Base-by-base conservation (phyloP, 1,284 basidiomycete species). In the Cutaneotrichosporon cavernicola region DNA sequence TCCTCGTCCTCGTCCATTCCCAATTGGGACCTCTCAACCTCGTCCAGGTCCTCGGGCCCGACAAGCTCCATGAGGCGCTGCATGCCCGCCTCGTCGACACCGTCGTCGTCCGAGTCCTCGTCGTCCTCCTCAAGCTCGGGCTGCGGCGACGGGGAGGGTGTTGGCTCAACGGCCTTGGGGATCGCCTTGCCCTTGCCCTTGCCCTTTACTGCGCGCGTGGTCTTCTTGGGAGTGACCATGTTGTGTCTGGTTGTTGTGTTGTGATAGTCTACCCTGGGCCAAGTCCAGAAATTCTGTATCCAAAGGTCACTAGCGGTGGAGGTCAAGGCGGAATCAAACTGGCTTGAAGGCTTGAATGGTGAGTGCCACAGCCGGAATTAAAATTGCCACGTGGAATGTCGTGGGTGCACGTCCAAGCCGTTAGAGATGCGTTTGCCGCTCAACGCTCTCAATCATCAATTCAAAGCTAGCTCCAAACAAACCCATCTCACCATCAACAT, bases 81-180 rank as follows among this genome's bases (percentile, higher is more conserved):
- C 86, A 85, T 86, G 74, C 93, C 91, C 74, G 91, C 90, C 65
- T 92, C 90, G 69, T 89, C 91, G 65, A 94, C 81, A 67, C 92
- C 90, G 46, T 90, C 90, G 82, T 90, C 88, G 75, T 93, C 91
- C 62, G 86, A 85, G 70, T 87, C 85, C 49, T 91, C 80, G 21
- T 73, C 70, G 4, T 74, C 64, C 14, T 62, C 67, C 21, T 65
- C 71, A 34, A 60, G 57, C 21, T 67, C 64, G 43, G 52, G 46
- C 26, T 61, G 56, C 32, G 46, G 53, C 5, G 47, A 51, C 58
- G 62, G 57, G 46, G 64, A 61, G 26, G 65, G 59, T 18, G 62
- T 49, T 6, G 65, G 60, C 55, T 58, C 61, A 47, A 68, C 67
- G 43, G 58, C 61, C 59, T 66, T 64, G 31, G 52, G 30, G 30